These are phyloP conservation scores for Draba incana DNA, from an alignment of 345 rosid species.

Conservation along the genomic window DNA sequence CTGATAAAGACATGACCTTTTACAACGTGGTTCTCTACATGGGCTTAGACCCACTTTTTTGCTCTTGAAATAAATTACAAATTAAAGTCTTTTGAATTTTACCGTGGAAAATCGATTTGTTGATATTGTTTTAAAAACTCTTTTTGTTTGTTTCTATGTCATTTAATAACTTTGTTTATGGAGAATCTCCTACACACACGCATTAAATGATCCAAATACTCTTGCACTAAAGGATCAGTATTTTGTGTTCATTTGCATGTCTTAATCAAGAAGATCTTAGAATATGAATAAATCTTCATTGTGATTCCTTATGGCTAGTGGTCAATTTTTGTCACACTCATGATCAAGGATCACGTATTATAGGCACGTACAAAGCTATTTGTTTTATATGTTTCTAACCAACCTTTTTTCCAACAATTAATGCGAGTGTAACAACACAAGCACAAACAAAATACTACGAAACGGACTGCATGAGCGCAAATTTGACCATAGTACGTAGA, in stretches of 20 bases:
- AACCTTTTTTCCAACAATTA: no score
- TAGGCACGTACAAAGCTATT: background rate
- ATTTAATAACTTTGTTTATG: conserved; percentile 1
- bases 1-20: conserved; percentile 45
- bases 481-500: background rate
- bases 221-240: background rate
- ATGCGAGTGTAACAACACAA: no score
- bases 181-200: conserved; percentile 19
- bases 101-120: conserved; percentile 21
- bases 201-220: conserved; percentile 14
- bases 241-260: conserved; percentile 7
- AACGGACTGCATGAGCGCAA: background rate
- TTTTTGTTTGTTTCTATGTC: background rate
- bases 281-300: conserved; percentile 23
- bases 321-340: conserved; percentile 19
- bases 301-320: conserved; percentile 11
- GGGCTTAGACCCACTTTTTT: conserved; percentile 40
- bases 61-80: conserved; percentile 10
- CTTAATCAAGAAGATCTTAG: conserved; percentile 28
- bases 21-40: conserved; percentile 38
- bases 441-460: no score
- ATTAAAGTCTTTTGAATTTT: background rate
- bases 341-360: background rate
- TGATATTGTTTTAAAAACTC: background rate
- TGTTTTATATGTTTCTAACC: background rate